Percentiles rank a stretch among this genome's conserved stretches.
These are phyloP conservation scores for Ceratobasidium sp. DNA, from an alignment of 1,284 basidiomycete genomes.

Conservation along the genomic window DNA sequence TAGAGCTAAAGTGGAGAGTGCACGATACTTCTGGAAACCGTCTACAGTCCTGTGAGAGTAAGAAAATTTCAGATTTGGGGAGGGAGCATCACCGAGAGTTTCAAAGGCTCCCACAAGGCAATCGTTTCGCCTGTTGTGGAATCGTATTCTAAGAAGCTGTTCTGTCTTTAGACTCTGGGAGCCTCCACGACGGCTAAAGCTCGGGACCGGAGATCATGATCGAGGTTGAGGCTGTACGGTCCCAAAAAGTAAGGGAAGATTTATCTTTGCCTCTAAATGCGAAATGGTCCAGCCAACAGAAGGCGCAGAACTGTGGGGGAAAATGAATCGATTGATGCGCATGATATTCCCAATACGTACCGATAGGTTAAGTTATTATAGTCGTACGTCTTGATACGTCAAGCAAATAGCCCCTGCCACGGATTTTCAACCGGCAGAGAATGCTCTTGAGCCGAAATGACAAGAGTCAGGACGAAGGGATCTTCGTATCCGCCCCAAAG, in stretches of 20 bases:
- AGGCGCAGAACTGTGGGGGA: not conserved
- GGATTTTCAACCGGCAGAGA: not conserved
- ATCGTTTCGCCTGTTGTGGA: not conserved
- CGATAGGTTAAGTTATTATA: not conserved
- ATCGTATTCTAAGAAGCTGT: not conserved
- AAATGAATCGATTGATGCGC: not conserved
- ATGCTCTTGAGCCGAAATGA: too few relatives aligned
- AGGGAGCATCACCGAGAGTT: not conserved
- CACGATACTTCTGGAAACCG: too few relatives aligned
- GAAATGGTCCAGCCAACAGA: too few relatives aligned
- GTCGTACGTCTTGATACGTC: not conserved
- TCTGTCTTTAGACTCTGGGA: not conserved
- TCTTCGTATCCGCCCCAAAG: too few relatives aligned
- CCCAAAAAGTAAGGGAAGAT: not conserved
- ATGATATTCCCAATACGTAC: not conserved
- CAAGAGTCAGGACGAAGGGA: too few relatives aligned
- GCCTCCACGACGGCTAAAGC: not conserved
- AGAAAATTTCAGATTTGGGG: not conserved
- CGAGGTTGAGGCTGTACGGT: constrained; percentile 19
- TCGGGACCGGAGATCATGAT: not conserved
- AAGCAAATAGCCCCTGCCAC: not conserved
- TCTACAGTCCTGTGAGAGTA: too few relatives aligned
- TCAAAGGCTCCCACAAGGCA: not conserved
- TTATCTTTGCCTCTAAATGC: not conserved
- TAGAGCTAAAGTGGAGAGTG: too few relatives aligned